Percentiles rank a stretch among this genome's conserved stretches.
Evolutionary conservation across 2,329 filamentous ascomycete species (phyloP).

Genomic region (Calcarisporium arbuscula): DNA sequence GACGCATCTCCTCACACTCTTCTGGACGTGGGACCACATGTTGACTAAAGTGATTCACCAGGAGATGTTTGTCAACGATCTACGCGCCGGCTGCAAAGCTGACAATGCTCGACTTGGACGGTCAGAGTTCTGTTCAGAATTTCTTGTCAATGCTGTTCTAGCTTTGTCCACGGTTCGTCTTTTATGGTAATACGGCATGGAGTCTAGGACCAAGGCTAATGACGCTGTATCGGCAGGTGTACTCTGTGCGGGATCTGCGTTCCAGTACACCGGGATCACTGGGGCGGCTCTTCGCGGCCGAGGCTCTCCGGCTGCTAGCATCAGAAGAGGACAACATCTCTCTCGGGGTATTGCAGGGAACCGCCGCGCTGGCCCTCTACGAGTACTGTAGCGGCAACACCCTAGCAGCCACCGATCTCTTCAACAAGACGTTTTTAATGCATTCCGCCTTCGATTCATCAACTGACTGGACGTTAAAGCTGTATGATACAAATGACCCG

Average conservation of each 20-base stretch:
- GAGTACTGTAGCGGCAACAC: constrained; percentile 10
- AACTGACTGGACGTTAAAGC: constrained; percentile 3
- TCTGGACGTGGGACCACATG: background rate
- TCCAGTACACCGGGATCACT: too few relatives aligned
- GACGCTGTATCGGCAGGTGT: too few relatives aligned
- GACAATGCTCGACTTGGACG: background rate
- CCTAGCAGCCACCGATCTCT: background rate
- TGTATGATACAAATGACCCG: too few relatives aligned
- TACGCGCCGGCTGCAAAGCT: background rate
- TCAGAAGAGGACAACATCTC: constrained; percentile 7
- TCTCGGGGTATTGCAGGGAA: constrained; percentile 12
- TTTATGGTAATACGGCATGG: too few relatives aligned
- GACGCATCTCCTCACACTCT: background rate
- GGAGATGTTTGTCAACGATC: background rate
- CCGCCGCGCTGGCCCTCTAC: constrained; percentile 13
- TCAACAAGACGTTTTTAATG: background rate
- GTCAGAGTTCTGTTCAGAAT: constrained; percentile 14
- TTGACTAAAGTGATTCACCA: background rate
- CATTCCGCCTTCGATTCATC: too few relatives aligned
- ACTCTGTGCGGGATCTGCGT: too few relatives aligned
- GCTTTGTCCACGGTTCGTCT: constrained; percentile 13
- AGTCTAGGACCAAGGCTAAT: too few relatives aligned
- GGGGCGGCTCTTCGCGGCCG: constrained; percentile 4
- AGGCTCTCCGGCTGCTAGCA: constrained; percentile 8
- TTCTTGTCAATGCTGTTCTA: constrained; percentile 17